Conservation (phyloP, 2,329 filamentous ascomycete species). For the Aspergillus fischeri region DNA sequence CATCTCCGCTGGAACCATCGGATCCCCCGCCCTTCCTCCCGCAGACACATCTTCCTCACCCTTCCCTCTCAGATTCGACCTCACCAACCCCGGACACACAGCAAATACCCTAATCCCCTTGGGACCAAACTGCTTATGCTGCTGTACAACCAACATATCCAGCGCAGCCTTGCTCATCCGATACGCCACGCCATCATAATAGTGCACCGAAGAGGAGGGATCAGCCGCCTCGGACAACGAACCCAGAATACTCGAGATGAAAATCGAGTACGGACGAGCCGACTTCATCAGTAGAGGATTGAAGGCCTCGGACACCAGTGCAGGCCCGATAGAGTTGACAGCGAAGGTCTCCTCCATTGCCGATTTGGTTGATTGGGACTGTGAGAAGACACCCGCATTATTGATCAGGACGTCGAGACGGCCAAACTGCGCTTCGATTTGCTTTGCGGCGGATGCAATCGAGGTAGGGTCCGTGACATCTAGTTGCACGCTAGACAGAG, state of each 20-base stretch:
- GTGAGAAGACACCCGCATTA: slow-evolving; percentile 10
- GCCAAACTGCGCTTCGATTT: slow-evolving; percentile 51
- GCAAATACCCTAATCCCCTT: slow-evolving; percentile 24
- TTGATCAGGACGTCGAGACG: slow-evolving; percentile 21
- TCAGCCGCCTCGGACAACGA: slow-evolving; percentile 29
- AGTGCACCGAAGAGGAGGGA: slow-evolving; percentile 22
- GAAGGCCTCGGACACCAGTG: slow-evolving; percentile 35
- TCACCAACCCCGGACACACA: slow-evolving; percentile 26
- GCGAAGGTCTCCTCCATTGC: slow-evolving; percentile 32
- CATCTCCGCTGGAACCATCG: slow-evolving; percentile 18
- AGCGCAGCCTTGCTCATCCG: slow-evolving; percentile 42
- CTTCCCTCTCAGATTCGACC: slow-evolving; percentile 21
- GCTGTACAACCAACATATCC: slow-evolving; percentile 45
- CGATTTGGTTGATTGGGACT: slow-evolving; percentile 12
- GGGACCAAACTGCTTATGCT: neutral
- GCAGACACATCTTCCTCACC: slow-evolving; percentile 19
- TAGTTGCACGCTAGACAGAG: slow-evolving; percentile 24
- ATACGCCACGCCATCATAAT: slow-evolving; percentile 33
- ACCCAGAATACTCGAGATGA: slow-evolving; percentile 36
- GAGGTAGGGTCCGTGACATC: slow-evolving; percentile 49
- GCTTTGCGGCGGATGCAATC: slow-evolving; percentile 52
- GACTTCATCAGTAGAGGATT: slow-evolving; percentile 29
- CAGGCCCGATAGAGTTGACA: slow-evolving; percentile 38
- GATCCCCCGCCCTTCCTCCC: slow-evolving; percentile 19
- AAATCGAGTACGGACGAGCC: slow-evolving; percentile 34